A percentile compares a stretch with the other conserved stretches of the same genome.
Conservation (phyloP, 441 rosid species). For the Breynia disticha region DNA sequence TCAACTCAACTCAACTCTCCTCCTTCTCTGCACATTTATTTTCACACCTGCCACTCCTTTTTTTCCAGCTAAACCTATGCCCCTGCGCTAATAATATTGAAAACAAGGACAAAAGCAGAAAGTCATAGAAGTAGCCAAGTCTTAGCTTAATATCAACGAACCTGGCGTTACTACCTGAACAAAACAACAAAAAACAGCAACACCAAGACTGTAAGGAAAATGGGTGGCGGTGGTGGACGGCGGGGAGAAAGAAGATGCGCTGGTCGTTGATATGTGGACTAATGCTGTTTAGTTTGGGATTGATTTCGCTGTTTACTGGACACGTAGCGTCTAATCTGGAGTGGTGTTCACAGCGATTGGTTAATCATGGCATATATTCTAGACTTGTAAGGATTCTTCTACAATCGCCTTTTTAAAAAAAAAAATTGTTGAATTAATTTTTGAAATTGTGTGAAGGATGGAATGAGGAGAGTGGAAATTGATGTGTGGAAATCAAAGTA, state of each 20-base stretch:
- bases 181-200: slow-evolving; percentile 20
- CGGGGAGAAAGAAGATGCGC: slow-evolving; percentile 44
- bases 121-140: slow-evolving; percentile 58
- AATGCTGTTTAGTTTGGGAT: slow-evolving; percentile 76
- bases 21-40: background rate
- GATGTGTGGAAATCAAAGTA: slow-evolving; percentile 85
- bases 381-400: slow-evolving; percentile 33
- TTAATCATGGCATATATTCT: slow-evolving; percentile 39
- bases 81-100: too few relatives aligned
- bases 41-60: background rate
- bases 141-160: slow-evolving; percentile 38
- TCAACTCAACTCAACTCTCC: too few relatives aligned
- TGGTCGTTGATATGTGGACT: slow-evolving; percentile 75
- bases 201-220: slow-evolving; percentile 8
- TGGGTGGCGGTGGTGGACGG: too few relatives aligned
- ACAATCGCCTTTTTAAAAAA: too few relatives aligned
- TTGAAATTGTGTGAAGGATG: slow-evolving; percentile 28
- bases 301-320: slow-evolving; percentile 87
- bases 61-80: too few relatives aligned
- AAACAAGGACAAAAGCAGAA: slow-evolving; percentile 21
- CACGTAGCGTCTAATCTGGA: slow-evolving; percentile 92
- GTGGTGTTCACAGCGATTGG: slow-evolving; percentile 85
- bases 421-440: too few relatives aligned
- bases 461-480: slow-evolving; percentile 40
- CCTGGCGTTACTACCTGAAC: slow-evolving; percentile 49